Conservation (phyloP, 257 asterid species). For the Lithospermum erythrorhizon region DNA sequence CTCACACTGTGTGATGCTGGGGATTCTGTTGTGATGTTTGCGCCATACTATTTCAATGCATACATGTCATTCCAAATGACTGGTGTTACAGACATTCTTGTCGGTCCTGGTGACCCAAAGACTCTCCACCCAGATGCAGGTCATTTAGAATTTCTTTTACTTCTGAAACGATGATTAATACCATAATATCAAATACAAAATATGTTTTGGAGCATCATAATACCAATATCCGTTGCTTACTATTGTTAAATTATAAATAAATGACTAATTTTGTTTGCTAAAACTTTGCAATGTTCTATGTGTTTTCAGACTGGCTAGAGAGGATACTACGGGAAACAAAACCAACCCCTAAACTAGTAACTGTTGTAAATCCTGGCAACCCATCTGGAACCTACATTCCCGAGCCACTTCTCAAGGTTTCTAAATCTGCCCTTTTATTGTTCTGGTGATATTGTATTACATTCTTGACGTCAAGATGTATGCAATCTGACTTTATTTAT, state of each 20-base stretch:
- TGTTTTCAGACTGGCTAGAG: conserved; percentile 78
- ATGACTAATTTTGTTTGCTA: too few relatives aligned
- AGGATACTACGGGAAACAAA: conserved; percentile 45
- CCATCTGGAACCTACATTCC: conserved; percentile 99
- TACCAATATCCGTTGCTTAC: neutral
- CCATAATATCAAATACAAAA: conserved; percentile 1
- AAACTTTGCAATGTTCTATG: neutral
- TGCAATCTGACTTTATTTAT: conserved; percentile 3
- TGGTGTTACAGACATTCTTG: conserved; percentile 80
- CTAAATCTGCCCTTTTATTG: conserved; percentile 8
- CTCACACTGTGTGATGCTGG: conserved; percentile 89
- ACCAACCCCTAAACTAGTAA: conserved; percentile 93
- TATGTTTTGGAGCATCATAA: neutral
- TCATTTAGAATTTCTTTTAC: conserved; percentile 8
- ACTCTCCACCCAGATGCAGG: conserved; percentile 99
- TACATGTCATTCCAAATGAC: conserved; percentile 99
- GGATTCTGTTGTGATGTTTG: conserved; percentile 85
- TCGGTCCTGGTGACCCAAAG: conserved; percentile 71
- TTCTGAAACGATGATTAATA: neutral
- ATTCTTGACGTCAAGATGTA: neutral
- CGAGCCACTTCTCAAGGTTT: conserved; percentile 80
- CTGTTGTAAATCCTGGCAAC: conserved; percentile 94
- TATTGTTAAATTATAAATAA: neutral
- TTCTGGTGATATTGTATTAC: neutral
- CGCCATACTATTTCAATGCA: conserved; percentile 96